These are phyloP conservation scores for Sarocladiaceae sp. DNA, from an alignment of 2,329 filamentous ascomycete genomes.

Conservation along the genomic window DNA sequence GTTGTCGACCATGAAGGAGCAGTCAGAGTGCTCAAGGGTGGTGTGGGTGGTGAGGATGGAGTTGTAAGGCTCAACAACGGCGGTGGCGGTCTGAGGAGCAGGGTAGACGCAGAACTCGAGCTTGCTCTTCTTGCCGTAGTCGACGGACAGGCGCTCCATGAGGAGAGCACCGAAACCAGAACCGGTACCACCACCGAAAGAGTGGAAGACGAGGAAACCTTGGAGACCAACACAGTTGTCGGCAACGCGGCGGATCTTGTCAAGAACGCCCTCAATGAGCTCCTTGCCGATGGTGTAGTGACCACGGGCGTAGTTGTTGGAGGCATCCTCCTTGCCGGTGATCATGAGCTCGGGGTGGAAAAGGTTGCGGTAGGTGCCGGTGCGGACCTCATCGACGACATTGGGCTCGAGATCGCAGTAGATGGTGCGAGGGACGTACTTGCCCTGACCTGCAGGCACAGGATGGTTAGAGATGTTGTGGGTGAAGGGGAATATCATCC, in stretches of 20 bases:
- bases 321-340: conserved; percentile 99
- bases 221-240: conserved; percentile 98
- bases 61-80: conserved; percentile 99
- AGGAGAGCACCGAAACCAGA: conserved; percentile 97
- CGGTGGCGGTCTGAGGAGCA: conserved; percentile 92
- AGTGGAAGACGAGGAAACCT: conserved; percentile 99
- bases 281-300: conserved; percentile 99
- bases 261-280: conserved; percentile 94
- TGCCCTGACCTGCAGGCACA: conserved; percentile 72
- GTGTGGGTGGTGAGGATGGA: conserved; percentile 98
- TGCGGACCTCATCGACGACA: conserved; percentile 98
- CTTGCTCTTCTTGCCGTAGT: conserved; percentile 99
- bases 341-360: conserved; percentile 99
- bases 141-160: conserved; percentile 97
- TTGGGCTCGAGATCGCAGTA: conserved; percentile 99
- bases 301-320: conserved; percentile 99
- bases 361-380: conserved; percentile 88
- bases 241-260: conserved; percentile 96
- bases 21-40: conserved; percentile 98
- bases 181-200: conserved; percentile 97
- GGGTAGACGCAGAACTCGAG: conserved; percentile 99
- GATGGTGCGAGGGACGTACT: conserved; percentile 98
- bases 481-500: too few species aligned
- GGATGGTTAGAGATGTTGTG: conserved; percentile 17
- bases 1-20: conserved; percentile 99